Evolutionary conservation across 164 flowering plant genomes (phyloP), one percentile per base, ranked within the genome.

Genomic region (Nymphaea colorata): DNA sequence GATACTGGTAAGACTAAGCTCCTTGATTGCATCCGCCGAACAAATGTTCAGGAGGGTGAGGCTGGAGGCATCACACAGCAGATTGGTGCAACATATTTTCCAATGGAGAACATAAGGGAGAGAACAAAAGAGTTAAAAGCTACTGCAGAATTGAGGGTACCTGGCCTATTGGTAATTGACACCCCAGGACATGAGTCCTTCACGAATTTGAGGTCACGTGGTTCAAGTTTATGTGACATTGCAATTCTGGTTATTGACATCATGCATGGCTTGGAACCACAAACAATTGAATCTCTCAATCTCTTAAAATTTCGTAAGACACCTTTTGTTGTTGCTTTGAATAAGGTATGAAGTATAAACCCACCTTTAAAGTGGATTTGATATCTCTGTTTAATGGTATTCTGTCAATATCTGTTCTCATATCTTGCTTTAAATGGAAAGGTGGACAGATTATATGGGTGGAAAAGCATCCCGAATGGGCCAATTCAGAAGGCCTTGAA

Each of bases 41-140:
- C 99, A 60, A 92, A 95, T 81, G 99, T 95, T 76, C 99, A 95
- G 80, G 98, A 88, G 77, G 99, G 99, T 68, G 99, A 95, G 79
- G 99, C 99, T 68, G 99, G 99, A 66, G 99, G 99, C n/a, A 95
- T 95, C 71, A 95, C 99, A 3, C 99, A 91, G 73, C 99, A 95
- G 78, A 95, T 95, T 76, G 99, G 99, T 61, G 99, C 99, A 12
- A 91, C 99, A 16, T 95, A 91, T 72, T 90, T 95, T 70, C 99
- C 99, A 66, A 90, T 95, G 62, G 90, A 82, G 73, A 95, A 92
- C 74, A 87, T 95, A 42, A 78, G 96, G 36, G 98, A 90, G 71
- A 87, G 99, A 78, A 95, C 99, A 3, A 92, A 81, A 81, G 98
- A 88, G 77, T 77, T 95, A 71, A 92, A 92, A 82, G 96, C 89